Conservation (phyloP, 306 rosid species). For the Arachis stenosperma region DNA sequence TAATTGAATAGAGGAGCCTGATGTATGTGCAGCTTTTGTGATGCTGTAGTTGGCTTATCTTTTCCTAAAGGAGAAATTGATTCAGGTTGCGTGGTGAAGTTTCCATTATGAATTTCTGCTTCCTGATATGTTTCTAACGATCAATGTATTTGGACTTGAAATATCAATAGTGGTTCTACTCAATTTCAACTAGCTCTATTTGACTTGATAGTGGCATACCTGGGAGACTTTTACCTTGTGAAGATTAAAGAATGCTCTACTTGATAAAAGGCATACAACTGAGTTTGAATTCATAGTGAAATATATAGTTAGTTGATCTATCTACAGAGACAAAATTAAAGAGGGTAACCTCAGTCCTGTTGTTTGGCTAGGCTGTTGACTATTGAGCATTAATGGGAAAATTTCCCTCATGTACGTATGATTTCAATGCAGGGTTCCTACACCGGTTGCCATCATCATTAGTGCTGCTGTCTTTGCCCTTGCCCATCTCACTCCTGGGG, state of each 20-base stretch:
- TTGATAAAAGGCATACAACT: background rate
- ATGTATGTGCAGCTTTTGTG: conserved; percentile 7
- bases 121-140: conserved; percentile 16
- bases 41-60: conserved; percentile 12
- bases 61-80: conserved; percentile 5
- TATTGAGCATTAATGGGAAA: background rate
- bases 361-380: conserved; percentile 1
- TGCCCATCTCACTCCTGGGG: conserved; percentile 98
- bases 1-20: conserved; percentile 14
- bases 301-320: background rate
- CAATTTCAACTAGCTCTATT: background rate
- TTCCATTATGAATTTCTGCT: conserved; percentile 16
- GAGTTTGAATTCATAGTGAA: background rate
- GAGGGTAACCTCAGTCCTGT: conserved; percentile 4
- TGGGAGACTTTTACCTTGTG: background rate
- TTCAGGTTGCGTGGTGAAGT: conserved; percentile 22
- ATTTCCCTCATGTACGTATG: conserved; percentile 6
- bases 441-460: conserved; percentile 79
- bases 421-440: conserved; percentile 76
- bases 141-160: background rate
- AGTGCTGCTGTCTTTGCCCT: conserved; percentile 89
- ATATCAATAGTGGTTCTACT: background rate
- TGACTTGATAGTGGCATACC: background rate
- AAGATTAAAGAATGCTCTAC: background rate
- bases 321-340: conserved; percentile 1